Percentiles rank a stretch among this genome's conserved stretches.
phyloP scores from a whole-genome alignment of 1,284 basidiomycete species.

The Heliocybe sulcata region DNA sequence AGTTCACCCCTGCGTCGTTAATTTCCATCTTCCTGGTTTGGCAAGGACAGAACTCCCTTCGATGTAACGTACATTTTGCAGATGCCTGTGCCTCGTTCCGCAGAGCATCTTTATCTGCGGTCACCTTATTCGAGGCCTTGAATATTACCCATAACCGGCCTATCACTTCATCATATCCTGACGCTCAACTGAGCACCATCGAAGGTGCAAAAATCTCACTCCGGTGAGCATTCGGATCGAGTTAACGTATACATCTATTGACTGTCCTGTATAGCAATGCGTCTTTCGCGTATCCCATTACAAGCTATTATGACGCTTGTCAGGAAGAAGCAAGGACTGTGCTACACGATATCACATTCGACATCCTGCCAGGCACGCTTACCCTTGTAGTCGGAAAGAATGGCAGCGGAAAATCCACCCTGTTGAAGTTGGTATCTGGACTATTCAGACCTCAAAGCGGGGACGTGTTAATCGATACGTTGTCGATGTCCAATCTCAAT shows the following conservation, averaged over 20 bases:
- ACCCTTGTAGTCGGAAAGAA: conserved; percentile 21
- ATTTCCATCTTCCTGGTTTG: background rate
- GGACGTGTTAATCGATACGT: conserved; percentile 29
- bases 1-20: background rate
- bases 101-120: background rate
- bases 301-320: background rate
- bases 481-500: conserved; percentile 12
- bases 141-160: background rate
- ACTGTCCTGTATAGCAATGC: background rate
- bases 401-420: conserved; percentile 42
- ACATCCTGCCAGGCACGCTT: conserved; percentile 2
- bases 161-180: background rate
- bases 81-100: background rate
- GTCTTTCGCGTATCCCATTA: background rate
- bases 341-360: background rate
- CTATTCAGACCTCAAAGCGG: conserved; percentile 31
- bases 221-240: background rate
- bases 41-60: background rate
- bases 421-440: conserved; percentile 36
- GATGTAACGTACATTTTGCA: background rate
- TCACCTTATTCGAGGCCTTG: background rate
- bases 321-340: background rate
- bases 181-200: background rate
- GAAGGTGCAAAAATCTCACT: background rate
- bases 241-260: background rate